These are phyloP conservation scores for Cladobotryum protrusum DNA, from an alignment of 2,329 filamentous ascomycete species.

Conservation along the genomic window DNA sequence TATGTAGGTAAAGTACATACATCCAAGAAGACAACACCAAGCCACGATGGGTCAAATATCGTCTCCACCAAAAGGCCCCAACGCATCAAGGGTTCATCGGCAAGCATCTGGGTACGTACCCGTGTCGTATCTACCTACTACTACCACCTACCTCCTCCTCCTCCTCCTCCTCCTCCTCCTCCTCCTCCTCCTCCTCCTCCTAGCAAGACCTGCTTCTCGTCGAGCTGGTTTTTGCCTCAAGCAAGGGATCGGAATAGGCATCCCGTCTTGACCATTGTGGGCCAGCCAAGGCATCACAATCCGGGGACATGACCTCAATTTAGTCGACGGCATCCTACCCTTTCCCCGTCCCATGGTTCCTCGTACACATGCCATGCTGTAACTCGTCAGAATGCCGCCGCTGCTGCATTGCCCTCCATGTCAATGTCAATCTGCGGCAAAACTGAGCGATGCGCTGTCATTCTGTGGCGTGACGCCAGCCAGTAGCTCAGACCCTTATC, in stretches of 20 bases:
- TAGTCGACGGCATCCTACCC: no score
- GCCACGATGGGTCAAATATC: neutral
- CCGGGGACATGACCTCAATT: no score
- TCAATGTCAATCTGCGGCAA: slow-evolving; percentile 6
- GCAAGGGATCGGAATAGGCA: no score
- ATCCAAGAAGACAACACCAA: neutral
- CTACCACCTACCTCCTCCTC: no score
- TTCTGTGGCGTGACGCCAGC: slow-evolving; percentile 11
- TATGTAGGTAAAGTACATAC: no score
- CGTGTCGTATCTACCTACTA: no score
- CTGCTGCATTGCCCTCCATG: slow-evolving; percentile 1
- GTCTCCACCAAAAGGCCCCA: neutral
- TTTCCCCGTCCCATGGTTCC: neutral
- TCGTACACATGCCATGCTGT: slow-evolving; percentile 11
- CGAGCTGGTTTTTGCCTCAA: neutral
- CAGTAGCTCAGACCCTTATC: slow-evolving; percentile 1
- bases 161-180: neutral
- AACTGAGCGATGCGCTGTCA: slow-evolving; percentile 12
- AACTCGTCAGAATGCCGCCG: slow-evolving; percentile 7
- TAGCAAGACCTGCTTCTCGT: neutral
- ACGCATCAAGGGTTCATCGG: neutral
- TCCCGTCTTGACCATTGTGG: no score
- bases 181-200: neutral
- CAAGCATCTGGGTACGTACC: neutral
- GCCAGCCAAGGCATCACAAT: no score